A percentile compares a stretch with the other conserved stretches of the same genome.
Conservation (phyloP, 2,329 filamentous ascomycete species). For the Incumbomyces lentus region DNA sequence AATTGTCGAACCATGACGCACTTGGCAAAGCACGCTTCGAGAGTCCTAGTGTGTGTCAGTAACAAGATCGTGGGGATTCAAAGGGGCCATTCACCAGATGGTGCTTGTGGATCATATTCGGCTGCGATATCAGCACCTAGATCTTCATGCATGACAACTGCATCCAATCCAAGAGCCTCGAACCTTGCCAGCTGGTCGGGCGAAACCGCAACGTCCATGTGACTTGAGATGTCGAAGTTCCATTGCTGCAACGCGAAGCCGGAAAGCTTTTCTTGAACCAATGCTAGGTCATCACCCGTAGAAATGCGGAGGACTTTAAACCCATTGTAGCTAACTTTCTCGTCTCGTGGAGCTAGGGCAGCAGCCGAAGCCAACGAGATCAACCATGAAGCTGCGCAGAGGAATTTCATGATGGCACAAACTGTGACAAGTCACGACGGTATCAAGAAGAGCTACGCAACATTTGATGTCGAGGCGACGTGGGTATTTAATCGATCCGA, state of each 20-base stretch:
- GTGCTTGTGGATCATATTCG: constrained; percentile 23
- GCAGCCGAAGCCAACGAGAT: not conserved
- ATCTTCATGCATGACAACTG: constrained; percentile 33
- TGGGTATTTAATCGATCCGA: too few species aligned
- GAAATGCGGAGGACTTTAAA: constrained; percentile 19
- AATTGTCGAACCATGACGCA: constrained; percentile 43
- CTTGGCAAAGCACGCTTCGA: constrained; percentile 8
- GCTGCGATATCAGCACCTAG: constrained; percentile 34
- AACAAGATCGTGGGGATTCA: not conserved
- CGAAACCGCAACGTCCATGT: constrained; percentile 36
- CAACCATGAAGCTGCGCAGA: not conserved
- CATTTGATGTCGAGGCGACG: too few species aligned
- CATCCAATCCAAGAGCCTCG: constrained; percentile 27
- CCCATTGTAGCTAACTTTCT: constrained; percentile 14
- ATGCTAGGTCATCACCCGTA: constrained; percentile 8
- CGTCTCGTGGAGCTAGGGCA: not conserved
- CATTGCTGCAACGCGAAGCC: constrained; percentile 14
- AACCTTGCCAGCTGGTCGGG: constrained; percentile 30
- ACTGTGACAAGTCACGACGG: too few species aligned
- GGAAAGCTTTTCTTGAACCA: constrained; percentile 15
- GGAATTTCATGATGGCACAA: not conserved
- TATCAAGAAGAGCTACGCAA: too few species aligned
- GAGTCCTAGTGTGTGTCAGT: not conserved
- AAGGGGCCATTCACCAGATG: constrained; percentile 6
- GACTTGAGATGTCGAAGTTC: constrained; percentile 16